Base-by-base conservation (phyloP, 2,329 filamentous ascomycete genomes). In the Colletotrichum eleusines region DNA sequence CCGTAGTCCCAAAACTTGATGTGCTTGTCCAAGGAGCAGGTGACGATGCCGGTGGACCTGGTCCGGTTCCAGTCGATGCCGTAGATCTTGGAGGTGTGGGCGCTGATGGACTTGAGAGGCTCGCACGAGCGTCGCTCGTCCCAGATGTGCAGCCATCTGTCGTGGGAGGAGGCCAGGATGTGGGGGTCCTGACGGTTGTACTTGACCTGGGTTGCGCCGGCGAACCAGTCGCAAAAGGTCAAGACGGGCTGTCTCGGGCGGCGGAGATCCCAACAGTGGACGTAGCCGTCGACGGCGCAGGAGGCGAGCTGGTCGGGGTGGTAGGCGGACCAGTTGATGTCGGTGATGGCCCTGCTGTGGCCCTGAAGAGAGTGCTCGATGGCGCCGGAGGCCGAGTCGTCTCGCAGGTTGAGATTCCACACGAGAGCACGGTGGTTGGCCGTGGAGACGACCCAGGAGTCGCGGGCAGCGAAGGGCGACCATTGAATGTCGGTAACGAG, bases 401-500 rank as follows among this genome's bases (percentile, higher is more conserved):
- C 91, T 71, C 89, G 87, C 78, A 94, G 87, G 74, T 92, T 94
- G 71, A 98, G 84, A 79, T 98, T 98, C 94, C 94, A 98, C 26
- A 98, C 93, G 61, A 98, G 85, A 26, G 95, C 96, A 75, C 96
- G 94, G 79, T 98, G 95, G 79, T 98, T 98, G 23, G 94, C 95
- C 0, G 95, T 97, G 70, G 94, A 97, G 44, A 94, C 93, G 23
- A 98, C 92, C 95, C 95, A 98, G 76, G 95, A 95, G 79, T 97
- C 93, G 58, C 95, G 89, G 26, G 89, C 90, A 16, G 95, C 93
- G 79, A 98, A 97, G 0, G 95, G 95, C 14, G 94, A 97, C 95
- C 95, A 98, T 81, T 98, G 95, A 38, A 97, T 95, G 80, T 98
- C 95, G 14, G 95, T 94, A 6, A 97, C 95, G 62, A 97, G 90